Conservation (phyloP, 192 early-diverging fungal species). For the Gryganskiella cystojenkinii region DNA sequence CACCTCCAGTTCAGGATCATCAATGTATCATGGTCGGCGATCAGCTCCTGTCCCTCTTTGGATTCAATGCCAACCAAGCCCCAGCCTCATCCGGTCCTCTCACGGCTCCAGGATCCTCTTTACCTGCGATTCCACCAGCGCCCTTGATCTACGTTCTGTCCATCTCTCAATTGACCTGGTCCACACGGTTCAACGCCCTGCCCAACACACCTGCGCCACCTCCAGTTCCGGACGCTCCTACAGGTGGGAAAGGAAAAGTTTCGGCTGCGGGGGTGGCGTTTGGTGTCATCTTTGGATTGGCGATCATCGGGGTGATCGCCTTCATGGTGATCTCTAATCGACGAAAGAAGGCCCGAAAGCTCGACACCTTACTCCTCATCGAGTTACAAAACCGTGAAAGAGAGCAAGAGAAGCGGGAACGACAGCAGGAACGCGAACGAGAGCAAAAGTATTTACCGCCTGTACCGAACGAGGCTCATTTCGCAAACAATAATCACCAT, state of each 20-base stretch:
- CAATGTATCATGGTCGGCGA: slow-evolving; percentile 40
- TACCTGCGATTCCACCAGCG: neutral
- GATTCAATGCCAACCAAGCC: slow-evolving; percentile 36
- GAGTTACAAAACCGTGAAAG: slow-evolving; percentile 25
- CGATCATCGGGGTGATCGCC: slow-evolving; percentile 22
- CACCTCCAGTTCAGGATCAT: slow-evolving; percentile 38
- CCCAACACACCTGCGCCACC: slow-evolving; percentile 29
- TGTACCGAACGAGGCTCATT: neutral
- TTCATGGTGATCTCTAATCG: slow-evolving; percentile 26
- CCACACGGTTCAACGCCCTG: slow-evolving; percentile 16
- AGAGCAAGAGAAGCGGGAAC: slow-evolving; percentile 17
- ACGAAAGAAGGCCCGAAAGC: slow-evolving; percentile 17
- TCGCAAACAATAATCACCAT: neutral
- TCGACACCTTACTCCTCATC: slow-evolving; percentile 12
- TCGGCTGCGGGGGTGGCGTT: slow-evolving; percentile 25
- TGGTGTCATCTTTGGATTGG: slow-evolving; percentile 27
- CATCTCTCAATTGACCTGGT: slow-evolving; percentile 19
- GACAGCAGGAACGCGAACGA: slow-evolving; percentile 12
- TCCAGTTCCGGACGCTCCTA: slow-evolving; percentile 13
- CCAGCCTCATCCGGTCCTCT: slow-evolving; percentile 15
- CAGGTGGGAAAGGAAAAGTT: slow-evolving; percentile 22
- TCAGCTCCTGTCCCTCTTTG: slow-evolving; percentile 32
- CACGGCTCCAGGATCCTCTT: neutral
- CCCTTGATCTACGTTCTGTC: slow-evolving; percentile 41
- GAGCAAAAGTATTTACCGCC: slow-evolving; percentile 5